A percentile compares a stretch with the other conserved stretches of the same genome.
Conservation (phyloP, 208 protist species). For the Trichomonas tenax region DNA sequence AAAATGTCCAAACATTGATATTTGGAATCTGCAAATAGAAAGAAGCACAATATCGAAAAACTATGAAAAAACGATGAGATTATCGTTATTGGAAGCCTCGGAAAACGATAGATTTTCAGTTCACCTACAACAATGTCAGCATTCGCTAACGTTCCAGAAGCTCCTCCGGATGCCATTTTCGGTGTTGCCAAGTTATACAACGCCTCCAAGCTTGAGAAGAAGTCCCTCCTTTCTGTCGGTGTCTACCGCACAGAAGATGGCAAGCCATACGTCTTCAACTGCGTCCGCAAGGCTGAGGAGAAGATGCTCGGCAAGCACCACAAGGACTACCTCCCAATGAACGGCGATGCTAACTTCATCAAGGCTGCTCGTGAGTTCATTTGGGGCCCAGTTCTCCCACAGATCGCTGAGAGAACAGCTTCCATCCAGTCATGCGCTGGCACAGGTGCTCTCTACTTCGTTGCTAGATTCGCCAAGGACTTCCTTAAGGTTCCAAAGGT, state of each 20-base stretch:
- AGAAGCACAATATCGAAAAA: too few species aligned
- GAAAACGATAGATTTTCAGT: neutral
- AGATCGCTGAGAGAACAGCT: slow-evolving; percentile 47
- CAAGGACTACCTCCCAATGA: slow-evolving; percentile 91
- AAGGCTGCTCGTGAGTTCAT: slow-evolving; percentile 57
- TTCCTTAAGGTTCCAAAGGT: slow-evolving; percentile 41
- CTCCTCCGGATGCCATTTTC: slow-evolving; percentile 49
- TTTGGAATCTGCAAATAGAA: too few species aligned
- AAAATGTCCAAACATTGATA: too few species aligned
- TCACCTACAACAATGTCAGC: neutral
- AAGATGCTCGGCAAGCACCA: slow-evolving; percentile 34
- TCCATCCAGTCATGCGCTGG: slow-evolving; percentile 64
- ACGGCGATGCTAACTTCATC: slow-evolving; percentile 52
- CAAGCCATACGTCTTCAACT: slow-evolving; percentile 64
- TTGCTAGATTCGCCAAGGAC: slow-evolving; percentile 49
- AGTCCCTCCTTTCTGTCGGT: slow-evolving; percentile 82
- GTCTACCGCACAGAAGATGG: slow-evolving; percentile 82
- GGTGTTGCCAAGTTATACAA: slow-evolving; percentile 39
- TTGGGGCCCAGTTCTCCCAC: slow-evolving; percentile 56
- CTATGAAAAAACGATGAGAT: too few species aligned
- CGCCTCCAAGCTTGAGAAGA: slow-evolving; percentile 57
- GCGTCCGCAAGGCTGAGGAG: slow-evolving; percentile 56
- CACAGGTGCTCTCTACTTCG: slow-evolving; percentile 60
- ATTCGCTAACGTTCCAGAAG: neutral
- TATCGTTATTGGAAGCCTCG: too few species aligned